Base-by-base conservation (phyloP, 495 filamentous ascomycete genomes). In the Oidiodendron maius region DNA sequence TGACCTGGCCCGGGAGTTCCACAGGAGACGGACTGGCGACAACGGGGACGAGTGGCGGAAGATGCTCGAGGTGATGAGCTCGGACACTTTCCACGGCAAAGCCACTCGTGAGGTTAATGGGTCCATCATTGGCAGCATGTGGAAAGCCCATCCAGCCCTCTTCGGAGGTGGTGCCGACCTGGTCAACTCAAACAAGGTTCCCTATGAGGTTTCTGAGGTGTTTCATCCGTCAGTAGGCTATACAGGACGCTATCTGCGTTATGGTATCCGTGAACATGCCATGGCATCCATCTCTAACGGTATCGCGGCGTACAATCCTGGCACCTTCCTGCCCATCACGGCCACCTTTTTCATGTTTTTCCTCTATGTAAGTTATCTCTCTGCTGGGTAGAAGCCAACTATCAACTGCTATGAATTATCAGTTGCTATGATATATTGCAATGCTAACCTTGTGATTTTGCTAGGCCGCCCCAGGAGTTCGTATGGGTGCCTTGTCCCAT, bases 341-440 rank as follows among this genome's bases (percentile, higher is more conserved):
- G 71, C 71, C 1, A 67, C 65, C 6, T 79, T 80, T 60, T 77
- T 79, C 61, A 83, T 81, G 74, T 83, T 83, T 60, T 81, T 78
- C 58, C 61, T 80, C 1, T 76, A 76, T 28, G 28, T 34, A 34
- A 34, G 28, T n/a, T 34, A 34, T n/a, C 28, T 34, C 28, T 8
- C 28, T 34, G n/a, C n/a, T 34, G 9, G 28, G 28, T n/a, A 34
- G 28, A 34, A 34, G n/a, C n/a, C n/a, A n/a, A n/a, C n/a, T n/a
- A n/a, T n/a, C n/a, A n/a, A n/a, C n/a, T n/a, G n/a, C n/a, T n/a
- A n/a, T 34, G 9, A 34, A n/a, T 34, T 34, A 34, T 34, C n/a
- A 34, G n/a, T 34, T 34, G 9, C 28, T 34, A n/a, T 34, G 28
- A 34, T 34, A n/a, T 34, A 34, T 34, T 34, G 28, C 28, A 34